phyloP scores from a whole-genome alignment of 2,329 filamentous ascomycete species.

The Aspergillus pseudoglaucus region DNA sequence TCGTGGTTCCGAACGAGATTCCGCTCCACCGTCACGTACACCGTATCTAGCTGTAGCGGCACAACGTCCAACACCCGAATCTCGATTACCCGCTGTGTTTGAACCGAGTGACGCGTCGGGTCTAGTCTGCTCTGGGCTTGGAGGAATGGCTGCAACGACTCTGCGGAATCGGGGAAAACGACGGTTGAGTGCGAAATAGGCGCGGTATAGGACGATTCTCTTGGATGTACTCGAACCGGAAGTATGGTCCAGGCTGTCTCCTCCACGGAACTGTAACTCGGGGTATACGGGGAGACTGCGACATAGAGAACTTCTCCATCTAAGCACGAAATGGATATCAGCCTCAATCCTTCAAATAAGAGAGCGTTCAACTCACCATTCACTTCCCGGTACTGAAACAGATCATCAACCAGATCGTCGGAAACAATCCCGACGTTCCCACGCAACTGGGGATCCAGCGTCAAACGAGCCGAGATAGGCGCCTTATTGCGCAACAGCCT shows the following conservation, averaged over 20 bases:
- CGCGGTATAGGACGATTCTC: constrained; percentile 46
- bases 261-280: constrained; percentile 41
- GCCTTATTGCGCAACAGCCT: constrained; percentile 55
- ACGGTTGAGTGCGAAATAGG: constrained; percentile 69
- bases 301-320: constrained; percentile 35
- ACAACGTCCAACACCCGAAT: constrained; percentile 75
- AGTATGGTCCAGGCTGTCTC: constrained; percentile 78
- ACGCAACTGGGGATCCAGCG: constrained; percentile 78
- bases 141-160: constrained; percentile 73
- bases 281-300: constrained; percentile 42
- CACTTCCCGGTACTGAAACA: constrained; percentile 57
- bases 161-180: constrained; percentile 65
- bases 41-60: constrained; percentile 71
- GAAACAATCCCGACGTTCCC: constrained; percentile 82
- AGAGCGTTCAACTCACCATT: constrained; percentile 39
- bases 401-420: constrained; percentile 73
- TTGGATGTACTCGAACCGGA: constrained; percentile 55
- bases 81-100: constrained; percentile 72
- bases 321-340: constrained; percentile 8
- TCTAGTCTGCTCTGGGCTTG: constrained; percentile 65
- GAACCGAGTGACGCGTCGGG: constrained; percentile 66
- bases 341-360: neutral
- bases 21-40: constrained; percentile 80
- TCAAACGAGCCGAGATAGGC: constrained; percentile 69
- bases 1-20: constrained; percentile 73